Evolutionary conservation across 1,284 basidiomycete genomes (phyloP).

Genomic region (Exobasidium cylindrosporum): DNA sequence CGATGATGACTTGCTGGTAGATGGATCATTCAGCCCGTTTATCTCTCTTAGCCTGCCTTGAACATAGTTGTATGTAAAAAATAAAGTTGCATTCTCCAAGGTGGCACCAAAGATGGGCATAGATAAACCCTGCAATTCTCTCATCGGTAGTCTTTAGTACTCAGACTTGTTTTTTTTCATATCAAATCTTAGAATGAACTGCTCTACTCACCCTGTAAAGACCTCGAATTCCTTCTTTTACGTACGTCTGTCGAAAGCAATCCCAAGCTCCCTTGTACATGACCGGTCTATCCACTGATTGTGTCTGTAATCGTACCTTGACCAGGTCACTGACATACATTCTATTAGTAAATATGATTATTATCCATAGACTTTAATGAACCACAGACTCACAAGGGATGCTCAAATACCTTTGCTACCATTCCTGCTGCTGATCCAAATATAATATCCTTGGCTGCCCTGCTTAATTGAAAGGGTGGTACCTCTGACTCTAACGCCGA

Average conservation of each 20-base stretch:
- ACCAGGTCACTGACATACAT: slow-evolving; percentile 42
- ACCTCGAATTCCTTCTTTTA: slow-evolving; percentile 45
- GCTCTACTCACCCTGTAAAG: slow-evolving; percentile 43
- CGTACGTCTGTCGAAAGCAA: slow-evolving; percentile 44
- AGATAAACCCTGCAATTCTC: slow-evolving; percentile 69
- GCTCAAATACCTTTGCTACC: slow-evolving; percentile 51
- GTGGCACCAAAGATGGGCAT: slow-evolving; percentile 87
- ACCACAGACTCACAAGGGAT: slow-evolving; percentile 37
- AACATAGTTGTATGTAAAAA: slow-evolving; percentile 79
- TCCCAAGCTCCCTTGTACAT: slow-evolving; percentile 31
- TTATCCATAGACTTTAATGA: too few species aligned
- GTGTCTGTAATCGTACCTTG: slow-evolving; percentile 53
- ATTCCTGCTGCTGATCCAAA: slow-evolving; percentile 53
- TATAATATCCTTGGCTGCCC: slow-evolving; percentile 47
- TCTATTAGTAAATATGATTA: too few species aligned
- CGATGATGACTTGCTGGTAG: neutral
- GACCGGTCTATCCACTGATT: slow-evolving; percentile 23
- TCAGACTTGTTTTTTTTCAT: neutral
- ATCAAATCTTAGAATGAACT: too few species aligned
- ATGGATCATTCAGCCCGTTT: slow-evolving; percentile 24
- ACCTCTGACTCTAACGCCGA: neutral
- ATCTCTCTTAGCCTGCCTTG: slow-evolving; percentile 64
- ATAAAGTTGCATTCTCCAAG: slow-evolving; percentile 81
- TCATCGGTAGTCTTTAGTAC: neutral
- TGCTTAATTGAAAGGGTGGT: slow-evolving; percentile 23